phyloP scores from a whole-genome alignment of 257 asterid genomes.

The Solanum arcanum region DNA sequence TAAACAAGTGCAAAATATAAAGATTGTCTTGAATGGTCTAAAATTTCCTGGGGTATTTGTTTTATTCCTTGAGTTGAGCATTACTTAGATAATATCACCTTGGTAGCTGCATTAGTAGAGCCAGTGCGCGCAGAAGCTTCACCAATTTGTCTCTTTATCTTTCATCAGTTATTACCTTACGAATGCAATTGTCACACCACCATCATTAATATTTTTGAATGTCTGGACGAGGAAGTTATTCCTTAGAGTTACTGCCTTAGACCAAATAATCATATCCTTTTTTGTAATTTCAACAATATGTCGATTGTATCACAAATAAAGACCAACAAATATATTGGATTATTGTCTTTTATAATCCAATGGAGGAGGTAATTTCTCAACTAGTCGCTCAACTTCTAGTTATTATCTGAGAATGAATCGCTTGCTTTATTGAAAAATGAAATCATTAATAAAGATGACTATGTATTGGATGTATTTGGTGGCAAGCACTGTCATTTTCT shows the following conservation, averaged over 20 bases:
- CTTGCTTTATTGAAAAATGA: not conserved
- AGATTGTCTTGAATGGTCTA: too few relatives aligned
- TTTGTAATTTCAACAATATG: conserved; percentile 45
- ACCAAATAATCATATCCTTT: conserved; percentile 24
- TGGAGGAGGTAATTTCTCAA: not conserved
- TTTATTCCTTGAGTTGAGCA: too few relatives aligned
- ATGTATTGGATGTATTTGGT: too few relatives aligned
- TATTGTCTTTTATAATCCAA: not conserved
- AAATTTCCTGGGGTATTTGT: too few relatives aligned
- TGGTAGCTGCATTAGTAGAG: not conserved
- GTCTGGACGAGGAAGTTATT: conserved; percentile 29
- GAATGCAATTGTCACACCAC: conserved; percentile 36
- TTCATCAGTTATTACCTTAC: not conserved
- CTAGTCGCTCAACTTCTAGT: not conserved
- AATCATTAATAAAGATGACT: not conserved
- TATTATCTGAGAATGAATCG: not conserved
- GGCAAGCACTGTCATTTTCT: too few relatives aligned
- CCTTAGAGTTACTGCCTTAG: conserved; percentile 4
- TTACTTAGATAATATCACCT: not conserved
- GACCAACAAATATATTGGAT: not conserved
- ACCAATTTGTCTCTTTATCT: not conserved
- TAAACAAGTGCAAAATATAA: too few relatives aligned
- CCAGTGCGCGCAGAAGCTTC: fast-evolving
- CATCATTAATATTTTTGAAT: conserved; percentile 47
- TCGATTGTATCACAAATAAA: conserved; percentile 30